Evolutionary conservation across 139 green algal genomes (phyloP).

Genomic region (Pleodorina starrii): DNA sequence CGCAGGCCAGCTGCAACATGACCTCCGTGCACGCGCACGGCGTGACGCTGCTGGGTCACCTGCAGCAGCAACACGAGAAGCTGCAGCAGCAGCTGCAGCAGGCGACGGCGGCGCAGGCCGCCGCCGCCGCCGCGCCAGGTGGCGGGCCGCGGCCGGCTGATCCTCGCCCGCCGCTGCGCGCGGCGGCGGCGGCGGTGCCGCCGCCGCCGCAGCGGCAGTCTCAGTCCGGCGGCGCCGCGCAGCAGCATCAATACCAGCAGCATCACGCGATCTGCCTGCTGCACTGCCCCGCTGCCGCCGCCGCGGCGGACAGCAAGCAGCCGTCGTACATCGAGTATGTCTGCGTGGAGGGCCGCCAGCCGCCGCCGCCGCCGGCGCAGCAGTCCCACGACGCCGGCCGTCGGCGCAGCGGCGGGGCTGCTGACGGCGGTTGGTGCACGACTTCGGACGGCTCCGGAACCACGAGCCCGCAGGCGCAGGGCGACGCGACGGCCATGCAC

Average conservation of each 20-base stretch:
- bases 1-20: neutral
- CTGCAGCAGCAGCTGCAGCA: slow-evolving; percentile 27
- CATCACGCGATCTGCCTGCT: slow-evolving; percentile 27
- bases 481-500: neutral
- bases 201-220: neutral
- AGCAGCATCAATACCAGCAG: too few relatives aligned
- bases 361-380: neutral
- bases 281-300: slow-evolving; percentile 7
- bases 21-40: slow-evolving; percentile 37
- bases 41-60: slow-evolving; percentile 33
- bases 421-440: too few relatives aligned
- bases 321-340: slow-evolving; percentile 45
- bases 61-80: slow-evolving; percentile 21
- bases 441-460: too few relatives aligned
- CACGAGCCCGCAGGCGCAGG: too few relatives aligned
- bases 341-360: slow-evolving; percentile 3
- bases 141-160: neutral
- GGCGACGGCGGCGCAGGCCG: neutral
- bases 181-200: neutral
- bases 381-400: too few relatives aligned
- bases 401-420: too few relatives aligned
- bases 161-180: neutral
- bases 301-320: slow-evolving; percentile 8
- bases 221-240: too few relatives aligned
- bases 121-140: neutral